These are phyloP conservation scores for Isatis lusitanica DNA, from an alignment of 441 rosid species.

Conservation along the genomic window DNA sequence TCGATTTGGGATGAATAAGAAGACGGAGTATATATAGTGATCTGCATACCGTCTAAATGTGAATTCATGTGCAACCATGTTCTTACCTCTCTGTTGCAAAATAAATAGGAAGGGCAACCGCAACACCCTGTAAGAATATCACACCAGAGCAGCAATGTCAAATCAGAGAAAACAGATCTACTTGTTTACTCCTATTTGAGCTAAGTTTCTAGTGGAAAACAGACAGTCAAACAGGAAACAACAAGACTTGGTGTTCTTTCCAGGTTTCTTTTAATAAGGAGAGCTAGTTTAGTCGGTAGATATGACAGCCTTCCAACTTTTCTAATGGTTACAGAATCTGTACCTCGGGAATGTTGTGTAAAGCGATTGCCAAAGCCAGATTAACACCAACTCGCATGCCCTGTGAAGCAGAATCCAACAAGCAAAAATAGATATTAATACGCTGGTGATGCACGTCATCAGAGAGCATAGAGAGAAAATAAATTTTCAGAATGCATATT, in stretches of 20 bases:
- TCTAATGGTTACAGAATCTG: slow-evolving; percentile 24
- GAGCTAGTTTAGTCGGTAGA: slow-evolving; percentile 5
- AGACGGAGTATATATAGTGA: neutral
- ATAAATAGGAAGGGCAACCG: slow-evolving; percentile 95
- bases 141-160: slow-evolving; percentile 17
- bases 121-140: slow-evolving; percentile 76
- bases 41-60: neutral
- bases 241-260: neutral
- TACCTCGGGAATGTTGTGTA: slow-evolving; percentile 99
- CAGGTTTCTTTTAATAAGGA: neutral
- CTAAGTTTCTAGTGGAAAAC: neutral
- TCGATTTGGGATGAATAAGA: slow-evolving; percentile 7
- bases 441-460: neutral
- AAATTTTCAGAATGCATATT: neutral
- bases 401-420: slow-evolving; percentile 43
- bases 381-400: slow-evolving; percentile 96
- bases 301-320: slow-evolving; percentile 10
- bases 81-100: slow-evolving; percentile 94
- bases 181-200: neutral
- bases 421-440: slow-evolving; percentile 18
- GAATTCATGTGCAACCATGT: slow-evolving; percentile 5
- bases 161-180: slow-evolving; percentile 14
- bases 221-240: slow-evolving; percentile 4
- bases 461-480: neutral
- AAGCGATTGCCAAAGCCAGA: slow-evolving; percentile 94